Base-by-base conservation (phyloP, 2,329 filamentous ascomycete species). In the Clonostachys solani region DNA sequence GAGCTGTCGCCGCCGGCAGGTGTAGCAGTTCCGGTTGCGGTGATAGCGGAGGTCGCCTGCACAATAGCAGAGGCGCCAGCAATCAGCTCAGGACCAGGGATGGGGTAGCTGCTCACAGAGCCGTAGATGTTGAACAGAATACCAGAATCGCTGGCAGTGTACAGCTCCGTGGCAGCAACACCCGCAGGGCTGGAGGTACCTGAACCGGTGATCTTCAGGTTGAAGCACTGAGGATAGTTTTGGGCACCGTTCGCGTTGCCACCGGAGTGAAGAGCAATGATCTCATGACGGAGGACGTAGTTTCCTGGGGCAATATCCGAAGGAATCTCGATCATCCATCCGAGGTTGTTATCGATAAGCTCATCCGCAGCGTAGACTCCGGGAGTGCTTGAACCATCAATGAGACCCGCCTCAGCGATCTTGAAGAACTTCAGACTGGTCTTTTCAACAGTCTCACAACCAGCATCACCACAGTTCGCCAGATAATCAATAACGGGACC, bases 401-500 rank as follows among this genome's bases (percentile, higher is more conserved):
- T 49, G 74, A 63, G 68, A 52, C 79, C 81, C 17, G 59, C 63
- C 52, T 73, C 70, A 40, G 72, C 70, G 49, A 84, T 78, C 73
- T 84, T 84, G 73, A 80, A 78, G 64, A 77, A 83, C 52, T 74
- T 60, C 38, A 83, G 68, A 12, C 60, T 53, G 5, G 61, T 62
- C 64, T 78, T 75, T 61, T 76, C 72, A 38, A 74, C 75, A 4
- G 63, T 62, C 19, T 69, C 63, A 61, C 76, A 81, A 61, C 80
- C 73, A 42, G 72, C 77, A 60, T 80, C 75, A 35, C 69, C 72
- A 43, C 59, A 64, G 55, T 70, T 68, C 48, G 80, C 80, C 36
- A 83, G 64, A 67, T 83, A 83, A 60, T 74, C 73, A 54, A 83
- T 70, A 55, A 83, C 69, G 17, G 79, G 79, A 10, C 79, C 80